Conservation (phyloP, 2,329 filamentous ascomycete genomes). For the Metarhizium guizhouense region DNA sequence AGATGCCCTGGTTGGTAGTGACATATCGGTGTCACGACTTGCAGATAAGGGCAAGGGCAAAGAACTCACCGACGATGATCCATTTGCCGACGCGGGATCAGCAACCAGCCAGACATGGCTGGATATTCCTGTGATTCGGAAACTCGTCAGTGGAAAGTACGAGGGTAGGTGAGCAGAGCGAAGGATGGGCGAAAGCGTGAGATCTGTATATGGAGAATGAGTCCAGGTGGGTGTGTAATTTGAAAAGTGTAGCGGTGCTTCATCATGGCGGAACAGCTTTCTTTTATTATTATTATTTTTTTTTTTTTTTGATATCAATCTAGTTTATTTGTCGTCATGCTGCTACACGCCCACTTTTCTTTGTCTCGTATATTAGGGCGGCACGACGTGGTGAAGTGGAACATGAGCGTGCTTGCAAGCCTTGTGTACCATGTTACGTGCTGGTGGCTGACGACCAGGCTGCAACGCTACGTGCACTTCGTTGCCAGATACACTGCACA, state of each 20-base stretch:
- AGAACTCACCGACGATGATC: constrained; percentile 46
- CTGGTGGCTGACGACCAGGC: too few relatives aligned
- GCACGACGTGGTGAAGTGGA: too few relatives aligned
- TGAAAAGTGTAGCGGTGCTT: neutral
- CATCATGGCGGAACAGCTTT: neutral
- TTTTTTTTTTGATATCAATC: constrained; percentile 3
- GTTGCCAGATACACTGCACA: too few relatives aligned
- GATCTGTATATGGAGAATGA: neutral
- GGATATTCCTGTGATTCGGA: constrained; percentile 55
- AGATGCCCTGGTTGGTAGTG: constrained; percentile 40
- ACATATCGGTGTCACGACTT: constrained; percentile 55
- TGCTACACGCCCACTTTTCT: neutral
- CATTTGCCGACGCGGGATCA: constrained; percentile 51
- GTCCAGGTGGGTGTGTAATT: neutral
- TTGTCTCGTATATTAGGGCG: neutral
- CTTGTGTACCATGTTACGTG: too few relatives aligned
- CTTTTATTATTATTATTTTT: constrained; percentile 1
- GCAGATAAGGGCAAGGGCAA: constrained; percentile 43
- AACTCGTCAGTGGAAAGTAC: constrained; percentile 69
- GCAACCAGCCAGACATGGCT: constrained; percentile 45
- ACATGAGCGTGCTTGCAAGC: too few relatives aligned
- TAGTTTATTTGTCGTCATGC: neutral
- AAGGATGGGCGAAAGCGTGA: neutral
- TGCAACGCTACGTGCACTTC: too few relatives aligned
- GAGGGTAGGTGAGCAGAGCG: constrained; percentile 33